Percentiles rank a stretch among this genome's conserved stretches.
Conservation (phyloP, 2,329 filamentous ascomycete species). For the Fusarium penzigii region DNA sequence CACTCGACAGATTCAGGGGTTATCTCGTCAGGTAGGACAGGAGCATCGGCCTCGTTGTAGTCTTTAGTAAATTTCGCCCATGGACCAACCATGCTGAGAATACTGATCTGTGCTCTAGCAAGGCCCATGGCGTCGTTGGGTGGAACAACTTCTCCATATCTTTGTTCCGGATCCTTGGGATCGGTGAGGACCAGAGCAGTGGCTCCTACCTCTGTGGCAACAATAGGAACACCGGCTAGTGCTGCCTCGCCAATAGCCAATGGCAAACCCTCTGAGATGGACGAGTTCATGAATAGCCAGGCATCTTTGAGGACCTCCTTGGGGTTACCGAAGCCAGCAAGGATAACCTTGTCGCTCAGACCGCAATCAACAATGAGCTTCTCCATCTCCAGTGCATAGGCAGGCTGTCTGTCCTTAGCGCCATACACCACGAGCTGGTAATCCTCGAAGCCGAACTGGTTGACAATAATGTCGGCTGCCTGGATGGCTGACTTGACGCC, state of each 20-base stretch:
- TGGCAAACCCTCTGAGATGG: conserved; percentile 20
- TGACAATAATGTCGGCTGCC: conserved; percentile 21
- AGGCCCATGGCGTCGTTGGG: conserved; percentile 20
- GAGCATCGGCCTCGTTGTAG: background rate
- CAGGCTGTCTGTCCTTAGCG: conserved; percentile 20
- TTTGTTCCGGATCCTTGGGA: conserved; percentile 16
- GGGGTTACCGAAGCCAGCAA: conserved; percentile 20
- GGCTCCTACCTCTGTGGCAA: conserved; percentile 21
- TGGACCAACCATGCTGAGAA: conserved; percentile 21
- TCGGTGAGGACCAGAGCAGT: conserved; percentile 20
- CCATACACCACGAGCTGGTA: conserved; percentile 21
- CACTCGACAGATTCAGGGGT: conserved; percentile 12
- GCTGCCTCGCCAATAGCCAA: conserved; percentile 22
- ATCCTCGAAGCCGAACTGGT: conserved; percentile 17
- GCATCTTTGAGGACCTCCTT: conserved; percentile 21
- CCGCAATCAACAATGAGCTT: conserved; percentile 17
- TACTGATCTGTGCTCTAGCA: conserved; percentile 17
- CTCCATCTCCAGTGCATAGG: conserved; percentile 21
- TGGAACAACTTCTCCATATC: conserved; percentile 21
- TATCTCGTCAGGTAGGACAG: conserved; percentile 16
- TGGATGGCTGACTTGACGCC: conserved; percentile 20
- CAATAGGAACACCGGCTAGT: conserved; percentile 19
- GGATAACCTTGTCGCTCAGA: conserved; percentile 11
- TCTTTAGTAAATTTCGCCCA: conserved; percentile 17
- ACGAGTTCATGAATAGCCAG: conserved; percentile 24